Evolutionary conservation across 164 flowering plant species (phyloP), one percentile per base, ranked within the genome.

Genomic region (Dillenia suffruticosa): DNA sequence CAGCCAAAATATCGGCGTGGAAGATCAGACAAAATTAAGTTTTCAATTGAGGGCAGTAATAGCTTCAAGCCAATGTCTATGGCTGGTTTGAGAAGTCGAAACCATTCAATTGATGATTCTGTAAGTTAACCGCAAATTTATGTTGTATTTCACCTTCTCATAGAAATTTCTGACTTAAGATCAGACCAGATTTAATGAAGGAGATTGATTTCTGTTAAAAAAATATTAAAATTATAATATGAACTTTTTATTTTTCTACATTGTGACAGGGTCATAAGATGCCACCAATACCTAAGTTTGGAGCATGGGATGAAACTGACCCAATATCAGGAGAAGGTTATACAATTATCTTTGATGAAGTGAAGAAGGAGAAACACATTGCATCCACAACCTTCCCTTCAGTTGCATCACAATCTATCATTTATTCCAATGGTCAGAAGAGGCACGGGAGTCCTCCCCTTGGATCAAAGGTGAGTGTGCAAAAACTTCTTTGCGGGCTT

Each of bases 221-320:
- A 19, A 19, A 19, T 19, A 19, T 19, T 19, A 10, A 49, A 14
- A 51, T 22, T n/a, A 17, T 17, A 11, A 17, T 7, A 22, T 52
- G 40, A 53, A 45, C 55, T 57, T 19, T 53, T 15, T 40, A 14
- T 12, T 14, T 57, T 62, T 40, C n/a, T 48, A 5, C 9, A 32
- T 26, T 49, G 40, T 46, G n/a, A 47, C 68, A 79, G 82, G 72
- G 67, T 66, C 72, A 66, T 5, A 79, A 70, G 74, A 66, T 65
- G 49, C 79, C 81, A 32, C 78, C 88, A 9, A 68, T 87, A 13
- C 92, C 92, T 7, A 81, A 79, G 62, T 87, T 87, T 49, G 92
- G 92, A 26, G 81, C 72, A 15, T 87, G 92, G 89, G 86, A 87
- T 69, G 92, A 75, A 57, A 74, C 63, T 8, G 85, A 87, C 53